phyloP scores from a whole-genome alignment of 768 basidiomycete genomes.

The Cystobasidium ongulense region DNA sequence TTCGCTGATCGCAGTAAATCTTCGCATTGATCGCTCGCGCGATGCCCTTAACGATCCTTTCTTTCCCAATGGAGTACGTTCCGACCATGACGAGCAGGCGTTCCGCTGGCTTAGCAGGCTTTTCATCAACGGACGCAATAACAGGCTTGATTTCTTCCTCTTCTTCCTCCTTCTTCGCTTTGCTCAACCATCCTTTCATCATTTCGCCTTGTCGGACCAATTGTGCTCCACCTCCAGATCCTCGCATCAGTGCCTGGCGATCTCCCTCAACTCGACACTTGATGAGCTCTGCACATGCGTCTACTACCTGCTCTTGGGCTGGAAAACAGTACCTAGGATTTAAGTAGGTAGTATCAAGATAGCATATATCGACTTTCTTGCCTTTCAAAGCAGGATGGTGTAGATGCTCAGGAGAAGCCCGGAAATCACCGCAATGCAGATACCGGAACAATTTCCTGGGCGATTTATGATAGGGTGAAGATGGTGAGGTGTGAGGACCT shows the following conservation, averaged over 20 bases:
- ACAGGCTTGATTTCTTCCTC: neutral
- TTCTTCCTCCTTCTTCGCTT: conserved; percentile 28
- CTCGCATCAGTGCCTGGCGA: conserved; percentile 35
- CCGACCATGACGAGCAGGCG: conserved; percentile 45
- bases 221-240: conserved; percentile 32
- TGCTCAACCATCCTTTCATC: conserved; percentile 40
- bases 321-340: conserved; percentile 74
- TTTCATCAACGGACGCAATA: conserved; percentile 2
- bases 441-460: conserved; percentile 60
- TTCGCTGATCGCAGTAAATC: conserved; percentile 80
- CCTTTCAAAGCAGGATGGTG: conserved; percentile 73
- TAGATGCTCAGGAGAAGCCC: conserved; percentile 79
- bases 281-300: conserved; percentile 74
- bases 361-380: conserved; percentile 74
- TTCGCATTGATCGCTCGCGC: conserved; percentile 71
- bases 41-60: conserved; percentile 91
- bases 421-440: conserved; percentile 86
- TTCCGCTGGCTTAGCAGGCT: conserved; percentile 22
- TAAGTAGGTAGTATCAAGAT: conserved; percentile 86
- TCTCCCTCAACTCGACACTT: conserved; percentile 35
- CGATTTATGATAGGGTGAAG: conserved; percentile 34
- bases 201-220: conserved; percentile 35
- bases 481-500: conserved; percentile 63
- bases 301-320: conserved; percentile 85
- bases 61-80: conserved; percentile 96